These are phyloP conservation scores for Suhomyces terraborum DNA, from an alignment of 1,139 yeast species.

Conservation along the genomic window DNA sequence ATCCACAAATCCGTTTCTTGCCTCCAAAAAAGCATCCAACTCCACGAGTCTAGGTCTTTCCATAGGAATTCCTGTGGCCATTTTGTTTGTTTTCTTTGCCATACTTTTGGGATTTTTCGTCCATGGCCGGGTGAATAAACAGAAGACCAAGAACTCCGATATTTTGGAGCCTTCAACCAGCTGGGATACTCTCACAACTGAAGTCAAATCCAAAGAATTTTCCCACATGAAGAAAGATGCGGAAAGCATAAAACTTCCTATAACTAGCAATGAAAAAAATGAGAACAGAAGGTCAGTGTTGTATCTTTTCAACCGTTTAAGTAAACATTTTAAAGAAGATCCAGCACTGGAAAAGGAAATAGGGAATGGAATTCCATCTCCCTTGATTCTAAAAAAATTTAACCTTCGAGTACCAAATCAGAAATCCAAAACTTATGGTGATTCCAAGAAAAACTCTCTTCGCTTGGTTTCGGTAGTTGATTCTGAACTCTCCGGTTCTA, in stretches of 20 bases:
- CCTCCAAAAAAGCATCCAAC: constrained; percentile 7
- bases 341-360: constrained; percentile 7
- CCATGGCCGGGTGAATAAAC: constrained; percentile 17
- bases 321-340: constrained; percentile 18
- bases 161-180: neutral
- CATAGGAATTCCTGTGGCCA: constrained; percentile 46
- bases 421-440: neutral
- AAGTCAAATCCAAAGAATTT: no score
- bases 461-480: neutral
- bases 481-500: neutral
- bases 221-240: no score
- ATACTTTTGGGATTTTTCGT: constrained; percentile 26
- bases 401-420: constrained; percentile 18
- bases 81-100: constrained; percentile 30
- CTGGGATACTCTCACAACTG: neutral
- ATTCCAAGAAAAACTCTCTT: neutral
- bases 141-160: neutral
- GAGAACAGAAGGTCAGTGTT: constrained; percentile 8
- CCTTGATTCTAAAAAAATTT: constrained; percentile 39
- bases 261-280: no score
- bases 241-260: no score
- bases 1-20: neutral
- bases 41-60: constrained; percentile 39
- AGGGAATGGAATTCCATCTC: constrained; percentile 24
- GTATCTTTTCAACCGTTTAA: constrained; percentile 19